phyloP scores from a whole-genome alignment of 257 asterid genomes.

The Solanum boliviense region DNA sequence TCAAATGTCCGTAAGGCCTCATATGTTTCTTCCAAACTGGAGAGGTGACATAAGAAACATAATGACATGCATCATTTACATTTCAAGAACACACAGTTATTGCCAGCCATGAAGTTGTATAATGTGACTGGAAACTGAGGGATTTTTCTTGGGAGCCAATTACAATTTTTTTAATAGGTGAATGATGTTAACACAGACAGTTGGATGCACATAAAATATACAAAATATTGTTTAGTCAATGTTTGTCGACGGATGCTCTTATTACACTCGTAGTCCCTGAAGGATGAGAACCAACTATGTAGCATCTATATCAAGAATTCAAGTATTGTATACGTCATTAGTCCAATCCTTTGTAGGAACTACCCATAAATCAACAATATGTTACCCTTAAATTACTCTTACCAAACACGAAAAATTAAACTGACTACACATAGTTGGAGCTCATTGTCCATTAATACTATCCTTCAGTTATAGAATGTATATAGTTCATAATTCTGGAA shows the following conservation, averaged over 20 bases:
- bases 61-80: background rate
- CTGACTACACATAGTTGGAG: background rate
- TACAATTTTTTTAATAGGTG: background rate
- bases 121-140: background rate
- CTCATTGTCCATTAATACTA: background rate
- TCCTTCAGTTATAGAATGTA: background rate
- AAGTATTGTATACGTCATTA: background rate
- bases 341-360: background rate
- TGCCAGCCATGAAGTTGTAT: background rate
- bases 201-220: background rate
- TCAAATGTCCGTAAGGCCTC: slow-evolving; percentile 74
- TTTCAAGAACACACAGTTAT: background rate
- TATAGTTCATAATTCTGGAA: background rate
- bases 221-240: background rate
- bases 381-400: background rate
- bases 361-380: background rate
- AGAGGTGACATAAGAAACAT: background rate
- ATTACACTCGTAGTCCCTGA: background rate
- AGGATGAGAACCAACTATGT: background rate
- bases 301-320: background rate
- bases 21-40: slow-evolving; percentile 73
- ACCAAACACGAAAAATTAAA: background rate
- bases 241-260: background rate
- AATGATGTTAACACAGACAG: background rate
- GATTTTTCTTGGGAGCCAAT: background rate